phyloP scores from a whole-genome alignment of 2,329 filamentous ascomycete species.

The Diplodia corticola region DNA sequence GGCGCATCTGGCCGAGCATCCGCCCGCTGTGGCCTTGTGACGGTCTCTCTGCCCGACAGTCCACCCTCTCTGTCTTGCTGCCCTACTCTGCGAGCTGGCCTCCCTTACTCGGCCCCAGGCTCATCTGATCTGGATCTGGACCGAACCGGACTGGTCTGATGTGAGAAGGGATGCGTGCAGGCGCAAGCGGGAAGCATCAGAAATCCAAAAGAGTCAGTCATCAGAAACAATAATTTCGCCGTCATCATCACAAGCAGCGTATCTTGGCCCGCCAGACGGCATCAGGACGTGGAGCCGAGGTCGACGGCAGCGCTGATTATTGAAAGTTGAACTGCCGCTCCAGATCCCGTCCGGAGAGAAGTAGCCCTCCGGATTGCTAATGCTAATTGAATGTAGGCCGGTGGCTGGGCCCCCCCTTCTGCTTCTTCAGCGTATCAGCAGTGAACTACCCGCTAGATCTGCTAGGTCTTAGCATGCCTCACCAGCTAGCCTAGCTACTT shows the following conservation, averaged over 20 bases:
- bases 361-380: not conserved
- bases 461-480: conserved; percentile 6
- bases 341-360: not conserved
- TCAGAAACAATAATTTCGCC: conserved; percentile 2
- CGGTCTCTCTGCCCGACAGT: not conserved
- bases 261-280: not conserved
- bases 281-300: not conserved
- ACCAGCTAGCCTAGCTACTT: not conserved
- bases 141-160: conserved; percentile 5
- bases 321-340: not conserved
- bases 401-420: not conserved
- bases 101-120: conserved; percentile 1
- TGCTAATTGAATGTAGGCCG: not conserved
- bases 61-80: not conserved
- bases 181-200: conserved; percentile 1
- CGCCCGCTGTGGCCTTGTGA: not conserved
- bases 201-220: conserved; percentile 12
- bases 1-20: not conserved
- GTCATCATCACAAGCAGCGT: not conserved
- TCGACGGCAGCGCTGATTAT: not conserved
- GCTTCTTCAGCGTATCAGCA: conserved; percentile 3
- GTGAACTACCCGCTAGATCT: conserved; percentile 2
- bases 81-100: not conserved
- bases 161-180: conserved; percentile 6
- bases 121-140: conserved; percentile 13